Evolutionary conservation across 345 rosid species (phyloP).

Genomic region (Isatis tinctoria): DNA sequence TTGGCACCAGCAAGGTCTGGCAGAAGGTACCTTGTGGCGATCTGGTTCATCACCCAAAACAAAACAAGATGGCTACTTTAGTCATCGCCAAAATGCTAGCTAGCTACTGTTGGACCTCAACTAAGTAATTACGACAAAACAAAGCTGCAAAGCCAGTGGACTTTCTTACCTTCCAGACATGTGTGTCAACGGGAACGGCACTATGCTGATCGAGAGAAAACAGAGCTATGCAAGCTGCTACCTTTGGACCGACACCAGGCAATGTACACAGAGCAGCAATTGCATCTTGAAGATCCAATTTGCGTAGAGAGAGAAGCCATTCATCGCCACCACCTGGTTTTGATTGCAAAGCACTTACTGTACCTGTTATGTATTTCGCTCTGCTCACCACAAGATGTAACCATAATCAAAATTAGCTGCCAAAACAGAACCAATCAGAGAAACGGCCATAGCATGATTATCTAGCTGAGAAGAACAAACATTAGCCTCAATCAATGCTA

Average conservation of each 20-base stretch:
- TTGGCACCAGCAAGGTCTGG: constrained; percentile 86
- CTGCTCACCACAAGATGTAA: constrained; percentile 38
- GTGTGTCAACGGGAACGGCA: constrained; percentile 94
- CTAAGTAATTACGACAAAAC: background rate
- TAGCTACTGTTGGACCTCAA: background rate
- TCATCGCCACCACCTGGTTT: constrained; percentile 72
- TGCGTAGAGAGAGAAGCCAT: constrained; percentile 82
- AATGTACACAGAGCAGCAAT: constrained; percentile 72
- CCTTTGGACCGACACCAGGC: constrained; percentile 94
- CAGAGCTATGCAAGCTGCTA: constrained; percentile 89
- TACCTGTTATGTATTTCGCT: constrained; percentile 79
- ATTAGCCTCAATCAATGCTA: background rate
- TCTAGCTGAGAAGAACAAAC: background rate
- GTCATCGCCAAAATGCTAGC: background rate
- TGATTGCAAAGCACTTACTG: constrained; percentile 57
- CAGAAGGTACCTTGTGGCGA: constrained; percentile 70
- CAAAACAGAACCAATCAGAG: background rate
- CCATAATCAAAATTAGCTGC: constrained; percentile 10
- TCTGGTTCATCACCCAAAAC: constrained; percentile 41
- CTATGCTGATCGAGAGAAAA: constrained; percentile 93
- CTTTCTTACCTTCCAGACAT: constrained; percentile 80
- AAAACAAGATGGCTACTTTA: background rate
- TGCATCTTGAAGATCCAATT: constrained; percentile 55
- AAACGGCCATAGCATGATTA: background rate
- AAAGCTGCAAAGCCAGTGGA: background rate